A percentile compares a stretch with the other conserved stretches of the same genome.
phyloP scores from a whole-genome alignment of 2,329 filamentous ascomycete genomes.

The Chrysoporthe puriensis region DNA sequence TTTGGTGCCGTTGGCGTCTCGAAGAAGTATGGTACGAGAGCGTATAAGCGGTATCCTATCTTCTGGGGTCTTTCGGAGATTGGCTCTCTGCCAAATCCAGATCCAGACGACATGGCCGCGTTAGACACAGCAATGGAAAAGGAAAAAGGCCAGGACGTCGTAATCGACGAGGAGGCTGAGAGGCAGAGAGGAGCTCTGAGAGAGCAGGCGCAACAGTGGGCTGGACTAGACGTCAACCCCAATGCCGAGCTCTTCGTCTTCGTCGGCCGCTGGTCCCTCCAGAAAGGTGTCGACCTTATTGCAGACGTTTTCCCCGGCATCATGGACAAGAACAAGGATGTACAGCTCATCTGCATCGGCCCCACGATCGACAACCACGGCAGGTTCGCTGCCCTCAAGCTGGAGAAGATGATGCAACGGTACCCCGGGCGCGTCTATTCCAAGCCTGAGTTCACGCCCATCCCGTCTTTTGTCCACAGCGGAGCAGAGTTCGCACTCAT shows the following conservation, averaged over 20 bases:
- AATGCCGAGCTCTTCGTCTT: conserved; percentile 70
- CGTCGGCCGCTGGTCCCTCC: conserved; percentile 70
- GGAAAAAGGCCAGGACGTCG: conserved; percentile 41
- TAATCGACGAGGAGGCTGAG: conserved; percentile 11
- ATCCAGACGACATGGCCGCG: conserved; percentile 63
- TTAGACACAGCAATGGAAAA: conserved; percentile 52
- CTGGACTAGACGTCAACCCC: conserved; percentile 62
- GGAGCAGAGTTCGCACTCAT: conserved; percentile 72
- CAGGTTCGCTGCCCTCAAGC: conserved; percentile 67
- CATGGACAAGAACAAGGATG: conserved; percentile 59
- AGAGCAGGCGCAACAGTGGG: conserved; percentile 69
- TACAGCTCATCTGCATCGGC: conserved; percentile 64
- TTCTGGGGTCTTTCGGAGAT: conserved; percentile 67
- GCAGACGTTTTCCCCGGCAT: conserved; percentile 67
- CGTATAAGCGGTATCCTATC: conserved; percentile 64
- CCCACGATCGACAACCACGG: conserved; percentile 69
- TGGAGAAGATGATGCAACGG: conserved; percentile 64
- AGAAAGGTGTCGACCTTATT: conserved; percentile 70
- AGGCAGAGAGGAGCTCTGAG: conserved; percentile 51
- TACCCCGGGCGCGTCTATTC: conserved; percentile 69
- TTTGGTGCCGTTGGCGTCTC: conserved; percentile 68
- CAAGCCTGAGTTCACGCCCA: conserved; percentile 69
- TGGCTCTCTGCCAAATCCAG: conserved; percentile 65
- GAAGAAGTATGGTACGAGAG: conserved; percentile 60
- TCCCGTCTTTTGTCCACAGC: conserved; percentile 68